These are phyloP conservation scores for Glycyrrhiza uralensis DNA, from an alignment of 306 rosid species.

Conservation along the genomic window DNA sequence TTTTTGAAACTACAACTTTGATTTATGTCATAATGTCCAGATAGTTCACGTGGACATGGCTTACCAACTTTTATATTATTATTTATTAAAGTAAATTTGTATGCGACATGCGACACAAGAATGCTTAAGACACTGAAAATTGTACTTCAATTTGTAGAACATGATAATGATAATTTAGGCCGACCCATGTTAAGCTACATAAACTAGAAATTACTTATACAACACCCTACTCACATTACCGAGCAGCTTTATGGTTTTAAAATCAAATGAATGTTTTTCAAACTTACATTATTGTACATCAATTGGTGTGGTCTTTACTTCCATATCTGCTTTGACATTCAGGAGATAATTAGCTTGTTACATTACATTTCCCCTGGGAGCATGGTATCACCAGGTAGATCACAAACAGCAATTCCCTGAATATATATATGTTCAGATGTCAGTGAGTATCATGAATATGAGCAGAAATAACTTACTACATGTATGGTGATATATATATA, in stretches of 20 bases:
- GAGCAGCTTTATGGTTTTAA: constrained; percentile 16
- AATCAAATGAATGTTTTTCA: constrained; percentile 24
- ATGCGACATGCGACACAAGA: neutral
- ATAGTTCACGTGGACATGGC: no score
- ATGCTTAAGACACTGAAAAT: neutral
- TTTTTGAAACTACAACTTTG: no score
- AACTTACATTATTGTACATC: constrained; percentile 18
- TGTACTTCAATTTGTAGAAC: neutral
- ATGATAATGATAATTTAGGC: neutral
- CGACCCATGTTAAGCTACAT: neutral
- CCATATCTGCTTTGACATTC: constrained; percentile 15
- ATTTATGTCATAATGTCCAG: no score
- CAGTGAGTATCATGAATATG: neutral
- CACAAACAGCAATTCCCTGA: constrained; percentile 91
- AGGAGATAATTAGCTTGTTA: constrained; percentile 31
- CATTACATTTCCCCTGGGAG: constrained; percentile 99
- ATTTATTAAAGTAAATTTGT: neutral
- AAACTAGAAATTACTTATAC: constrained; percentile 5
- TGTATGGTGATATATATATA: neutral
- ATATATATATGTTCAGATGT: neutral
- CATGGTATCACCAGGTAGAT: constrained; percentile 95
- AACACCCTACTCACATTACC: constrained; percentile 2
- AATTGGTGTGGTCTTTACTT: constrained; percentile 16
- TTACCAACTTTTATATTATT: no score
- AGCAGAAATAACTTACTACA: neutral